Evolutionary conservation across 2,329 filamentous ascomycete species (phyloP), one percentile per base, ranked within the genome.

Genomic region (Fusarium continuum): DNA sequence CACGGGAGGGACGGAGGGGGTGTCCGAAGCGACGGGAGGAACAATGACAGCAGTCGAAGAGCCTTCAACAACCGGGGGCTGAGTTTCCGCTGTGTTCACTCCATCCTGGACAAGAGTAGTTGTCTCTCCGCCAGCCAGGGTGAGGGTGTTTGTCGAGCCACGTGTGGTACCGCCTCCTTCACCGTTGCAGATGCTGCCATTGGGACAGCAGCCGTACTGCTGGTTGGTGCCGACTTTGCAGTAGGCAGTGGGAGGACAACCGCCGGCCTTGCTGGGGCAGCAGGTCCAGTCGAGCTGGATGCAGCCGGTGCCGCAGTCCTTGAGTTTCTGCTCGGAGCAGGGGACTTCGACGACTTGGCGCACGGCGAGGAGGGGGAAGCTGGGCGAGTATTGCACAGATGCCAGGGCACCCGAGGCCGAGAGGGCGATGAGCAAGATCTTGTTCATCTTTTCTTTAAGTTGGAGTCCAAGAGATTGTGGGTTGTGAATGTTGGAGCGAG

Each of bases 231-330:
- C 72, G 4, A 72, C 57, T 52, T 62, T 47, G 54, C 74, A 75
- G 31, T 50, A 64, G 3, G 60, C 47, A 2, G 44, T 62, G 2
- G 62, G 43, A 44, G 70, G 67, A 22, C 74, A 75, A 2, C 73
- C 74, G 8, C 73, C 71, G 2, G 47, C 32, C 4, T 51, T 16
- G 40, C 69, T 67, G 8, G 74, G 73, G 25, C 74, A 75, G 65
- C 74, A 75, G 6, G 68, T 73, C 61, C 71, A 72, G 5, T 58
- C 43, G 3, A 44, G 7, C 11, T 67, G 59, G 22, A 75, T 72
- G 46, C 74, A 75, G 55, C 61, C 70, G n/a, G 43, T 41, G 23
- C 74, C 74, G 45, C 74, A 75, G 20, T 65, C 64, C 46, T 70
- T 70, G 34, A 59, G 48, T 10, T 64, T 66, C 8, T 63, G 57